These are phyloP conservation scores for Tulasnella sp. DNA, from an alignment of 768 basidiomycete genomes.

Conservation along the genomic window DNA sequence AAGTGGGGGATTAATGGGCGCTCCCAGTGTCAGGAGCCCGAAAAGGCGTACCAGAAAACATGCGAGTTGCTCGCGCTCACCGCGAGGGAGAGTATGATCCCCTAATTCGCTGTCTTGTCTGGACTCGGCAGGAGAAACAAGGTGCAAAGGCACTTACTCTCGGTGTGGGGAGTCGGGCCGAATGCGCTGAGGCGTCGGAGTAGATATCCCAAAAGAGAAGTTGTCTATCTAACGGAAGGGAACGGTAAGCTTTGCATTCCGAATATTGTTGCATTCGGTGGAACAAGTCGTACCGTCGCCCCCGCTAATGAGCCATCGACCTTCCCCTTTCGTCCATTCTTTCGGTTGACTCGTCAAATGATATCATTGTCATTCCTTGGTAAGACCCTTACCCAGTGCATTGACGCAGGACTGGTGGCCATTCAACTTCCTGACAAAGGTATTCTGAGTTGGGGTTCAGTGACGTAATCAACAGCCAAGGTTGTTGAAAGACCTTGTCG, in stretches of 20 bases:
- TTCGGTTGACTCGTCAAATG: background rate
- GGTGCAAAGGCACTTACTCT: background rate
- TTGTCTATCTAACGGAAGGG: background rate
- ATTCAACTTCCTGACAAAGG: conserved; percentile 7
- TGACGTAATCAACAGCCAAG: background rate
- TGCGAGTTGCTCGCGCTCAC: background rate
- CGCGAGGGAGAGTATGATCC: conserved; percentile 17
- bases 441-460: background rate
- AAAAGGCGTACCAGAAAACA: conserved; percentile 18
- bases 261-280: too few relatives aligned
- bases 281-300: too few relatives aligned
- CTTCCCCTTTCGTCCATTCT: conserved; percentile 26
- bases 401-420: conserved; percentile 30
- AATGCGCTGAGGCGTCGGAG: background rate
- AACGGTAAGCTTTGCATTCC: too few relatives aligned
- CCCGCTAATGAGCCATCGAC: conserved; percentile 19
- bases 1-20: too few relatives aligned
- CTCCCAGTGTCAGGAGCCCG: too few relatives aligned
- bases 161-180: background rate
- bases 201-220: conserved; percentile 23
- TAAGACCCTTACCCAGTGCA: conserved; percentile 10
- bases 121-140: background rate
- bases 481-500: conserved; percentile 9
- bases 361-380: background rate
- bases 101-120: background rate